These are phyloP conservation scores for Diplocarpon mali DNA, from an alignment of 2,329 filamentous ascomycete genomes.

Conservation along the genomic window DNA sequence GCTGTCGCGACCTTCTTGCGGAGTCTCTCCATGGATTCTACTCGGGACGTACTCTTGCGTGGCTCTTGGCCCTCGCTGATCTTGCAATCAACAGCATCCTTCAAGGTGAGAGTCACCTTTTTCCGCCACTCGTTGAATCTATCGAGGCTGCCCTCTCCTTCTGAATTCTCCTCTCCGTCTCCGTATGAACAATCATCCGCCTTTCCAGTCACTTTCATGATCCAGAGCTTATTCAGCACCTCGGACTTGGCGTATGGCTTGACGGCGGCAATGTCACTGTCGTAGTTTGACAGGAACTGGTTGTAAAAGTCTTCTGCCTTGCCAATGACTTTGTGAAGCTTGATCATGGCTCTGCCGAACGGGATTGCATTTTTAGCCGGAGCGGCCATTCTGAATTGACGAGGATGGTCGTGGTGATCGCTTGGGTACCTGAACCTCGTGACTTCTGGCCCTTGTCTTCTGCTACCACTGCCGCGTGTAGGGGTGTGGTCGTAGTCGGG, in stretches of 20 bases:
- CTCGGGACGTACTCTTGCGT: not conserved
- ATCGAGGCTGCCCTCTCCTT: slow-evolving; percentile 1
- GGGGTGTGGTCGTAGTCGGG: too few relatives aligned
- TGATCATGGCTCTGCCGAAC: slow-evolving; percentile 10
- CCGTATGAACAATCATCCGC: not conserved
- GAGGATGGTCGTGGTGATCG: not conserved
- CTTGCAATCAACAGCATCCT: slow-evolving; percentile 1
- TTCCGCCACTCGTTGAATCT: slow-evolving; percentile 4
- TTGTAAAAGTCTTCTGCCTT: slow-evolving; percentile 17
- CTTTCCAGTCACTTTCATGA: slow-evolving; percentile 11
- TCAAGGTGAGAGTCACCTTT: slow-evolving; percentile 4
- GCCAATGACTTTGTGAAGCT: slow-evolving; percentile 8
- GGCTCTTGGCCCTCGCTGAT: slow-evolving; percentile 2
- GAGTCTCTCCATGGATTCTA: slow-evolving; percentile 9
- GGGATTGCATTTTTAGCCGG: not conserved
- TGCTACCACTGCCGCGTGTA: not conserved
- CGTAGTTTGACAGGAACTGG: slow-evolving; percentile 12
- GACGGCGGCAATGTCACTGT: slow-evolving; percentile 11
- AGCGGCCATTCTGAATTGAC: not conserved
- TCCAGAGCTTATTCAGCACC: slow-evolving; percentile 13
- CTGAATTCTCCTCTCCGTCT: slow-evolving; percentile 1
- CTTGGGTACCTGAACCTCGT: not conserved
- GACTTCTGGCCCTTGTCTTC: not conserved
- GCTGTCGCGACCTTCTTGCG: slow-evolving; percentile 7
- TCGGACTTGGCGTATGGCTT: slow-evolving; percentile 11